Percentiles rank a stretch among this genome's conserved stretches.
Evolutionary conservation across 2,329 filamentous ascomycete genomes (phyloP).

Genomic region (Cytospora piceicola): DNA sequence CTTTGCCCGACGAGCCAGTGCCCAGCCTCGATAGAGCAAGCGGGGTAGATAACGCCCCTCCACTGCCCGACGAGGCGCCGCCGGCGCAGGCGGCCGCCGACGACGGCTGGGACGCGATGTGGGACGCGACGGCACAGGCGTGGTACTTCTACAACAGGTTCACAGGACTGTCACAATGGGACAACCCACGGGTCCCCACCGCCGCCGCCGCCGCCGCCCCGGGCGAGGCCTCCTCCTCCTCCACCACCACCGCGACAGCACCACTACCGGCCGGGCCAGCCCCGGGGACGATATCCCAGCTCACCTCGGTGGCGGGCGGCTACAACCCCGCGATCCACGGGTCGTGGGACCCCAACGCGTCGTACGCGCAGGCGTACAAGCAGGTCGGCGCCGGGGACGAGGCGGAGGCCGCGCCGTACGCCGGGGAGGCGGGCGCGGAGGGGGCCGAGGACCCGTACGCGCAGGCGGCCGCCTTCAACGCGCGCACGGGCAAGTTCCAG

Average conservation of each 20-base stretch:
- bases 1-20: slow-evolving; percentile 25
- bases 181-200: slow-evolving; percentile 76
- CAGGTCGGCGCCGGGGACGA: slow-evolving; percentile 42
- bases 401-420: slow-evolving; percentile 37
- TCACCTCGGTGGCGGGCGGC: slow-evolving; percentile 62
- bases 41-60: slow-evolving; percentile 37
- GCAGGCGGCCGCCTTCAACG: slow-evolving; percentile 81
- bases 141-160: slow-evolving; percentile 88
- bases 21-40: neutral
- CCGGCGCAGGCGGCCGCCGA: slow-evolving; percentile 62
- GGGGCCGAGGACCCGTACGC: slow-evolving; percentile 58
- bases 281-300: slow-evolving; percentile 36
- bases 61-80: slow-evolving; percentile 48
- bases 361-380: slow-evolving; percentile 73
- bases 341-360: slow-evolving; percentile 93
- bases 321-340: slow-evolving; percentile 98
- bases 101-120: slow-evolving; percentile 80
- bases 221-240: slow-evolving; percentile 30
- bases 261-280: slow-evolving; percentile 34
- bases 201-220: slow-evolving; percentile 37
- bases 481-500: slow-evolving; percentile 87
- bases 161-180: slow-evolving; percentile 77
- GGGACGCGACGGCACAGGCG: slow-evolving; percentile 68
- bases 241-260: slow-evolving; percentile 34
- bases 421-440: slow-evolving; percentile 45